Percentiles rank a stretch among this genome's conserved stretches.
Evolutionary conservation across 495 filamentous ascomycete species (phyloP).

Genomic region (Halenospora varia): DNA sequence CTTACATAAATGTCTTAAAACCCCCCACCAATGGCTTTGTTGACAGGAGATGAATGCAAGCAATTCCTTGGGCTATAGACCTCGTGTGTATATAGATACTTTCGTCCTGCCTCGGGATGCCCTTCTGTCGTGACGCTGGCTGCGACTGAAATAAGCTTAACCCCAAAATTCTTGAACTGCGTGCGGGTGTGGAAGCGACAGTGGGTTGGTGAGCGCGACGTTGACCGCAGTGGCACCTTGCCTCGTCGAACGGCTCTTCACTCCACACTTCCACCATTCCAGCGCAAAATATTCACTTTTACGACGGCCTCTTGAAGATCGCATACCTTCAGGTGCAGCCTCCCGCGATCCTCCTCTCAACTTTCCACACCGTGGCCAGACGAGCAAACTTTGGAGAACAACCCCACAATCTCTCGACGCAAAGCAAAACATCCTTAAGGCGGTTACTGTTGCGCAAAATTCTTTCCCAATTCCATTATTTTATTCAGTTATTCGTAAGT

Average conservation of each 20-base stretch:
- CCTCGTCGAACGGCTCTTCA: neutral
- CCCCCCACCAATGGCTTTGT: neutral
- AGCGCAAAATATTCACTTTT: neutral
- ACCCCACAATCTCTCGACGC: constrained; percentile 5
- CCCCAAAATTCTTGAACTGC: neutral
- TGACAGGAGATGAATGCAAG: neutral
- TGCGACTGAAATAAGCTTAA: constrained; percentile 1
- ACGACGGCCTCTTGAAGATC: neutral
- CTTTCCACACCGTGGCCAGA: neutral
- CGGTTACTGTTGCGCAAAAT: neutral
- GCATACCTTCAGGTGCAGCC: neutral
- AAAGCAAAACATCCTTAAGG: neutral
- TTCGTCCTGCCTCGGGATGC: neutral
- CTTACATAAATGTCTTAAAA: neutral
- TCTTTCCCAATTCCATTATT: neutral
- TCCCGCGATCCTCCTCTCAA: neutral
- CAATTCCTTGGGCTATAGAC: neutral
- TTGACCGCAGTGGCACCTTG: neutral
- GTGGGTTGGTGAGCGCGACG: neutral
- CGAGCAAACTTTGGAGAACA: neutral
- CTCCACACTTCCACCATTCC: neutral
- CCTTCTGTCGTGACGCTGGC: neutral
- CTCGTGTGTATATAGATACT: neutral
- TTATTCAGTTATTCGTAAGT: constrained; percentile 9
- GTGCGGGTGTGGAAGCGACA: neutral